Evolutionary conservation across 441 rosid species (phyloP).

Genomic region (Euphorbia schlechtendalii): DNA sequence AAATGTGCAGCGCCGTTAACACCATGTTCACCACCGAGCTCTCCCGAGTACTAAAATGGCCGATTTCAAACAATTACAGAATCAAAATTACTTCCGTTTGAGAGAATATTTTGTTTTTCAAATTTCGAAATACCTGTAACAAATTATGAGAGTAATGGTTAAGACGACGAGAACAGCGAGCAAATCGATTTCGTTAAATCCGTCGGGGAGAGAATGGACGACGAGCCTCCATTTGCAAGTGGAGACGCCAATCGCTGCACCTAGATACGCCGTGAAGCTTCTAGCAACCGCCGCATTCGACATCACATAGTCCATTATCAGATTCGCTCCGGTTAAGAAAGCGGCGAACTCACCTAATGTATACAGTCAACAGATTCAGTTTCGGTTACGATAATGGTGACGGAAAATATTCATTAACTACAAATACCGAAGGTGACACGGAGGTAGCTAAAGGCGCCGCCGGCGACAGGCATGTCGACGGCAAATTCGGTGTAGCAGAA

Average conservation of each 20-base stretch:
- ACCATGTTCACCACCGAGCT: constrained; percentile 75
- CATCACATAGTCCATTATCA: constrained; percentile 77
- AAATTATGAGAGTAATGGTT: constrained; percentile 55
- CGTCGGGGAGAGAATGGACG: constrained; percentile 48
- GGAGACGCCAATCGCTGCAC: constrained; percentile 63
- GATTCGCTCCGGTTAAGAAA: constrained; percentile 80
- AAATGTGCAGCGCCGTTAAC: constrained; percentile 61
- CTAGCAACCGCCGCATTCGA: constrained; percentile 93
- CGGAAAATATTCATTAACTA: not conserved
- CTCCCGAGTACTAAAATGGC: constrained; percentile 46
- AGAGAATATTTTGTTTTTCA: no score
- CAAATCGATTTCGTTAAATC: constrained; percentile 71
- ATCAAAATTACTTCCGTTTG: no score
- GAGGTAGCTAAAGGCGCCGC: constrained; percentile 91
- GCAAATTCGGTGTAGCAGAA: constrained; percentile 97
- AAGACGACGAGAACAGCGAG: constrained; percentile 53
- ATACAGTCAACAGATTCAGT: no score
- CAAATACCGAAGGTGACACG: constrained; percentile 70
- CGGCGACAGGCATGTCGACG: constrained; percentile 90
- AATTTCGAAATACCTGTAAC: no score
- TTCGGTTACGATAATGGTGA: not conserved
- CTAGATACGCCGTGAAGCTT: constrained; percentile 66
- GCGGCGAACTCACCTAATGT: constrained; percentile 94
- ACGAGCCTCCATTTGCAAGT: constrained; percentile 54
- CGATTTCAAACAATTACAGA: not conserved